Percentiles rank a stretch among this genome's conserved stretches.
Conservation (phyloP, 1,139 yeast genomes). For the Scheffersomyces cryptocercus region DNA sequence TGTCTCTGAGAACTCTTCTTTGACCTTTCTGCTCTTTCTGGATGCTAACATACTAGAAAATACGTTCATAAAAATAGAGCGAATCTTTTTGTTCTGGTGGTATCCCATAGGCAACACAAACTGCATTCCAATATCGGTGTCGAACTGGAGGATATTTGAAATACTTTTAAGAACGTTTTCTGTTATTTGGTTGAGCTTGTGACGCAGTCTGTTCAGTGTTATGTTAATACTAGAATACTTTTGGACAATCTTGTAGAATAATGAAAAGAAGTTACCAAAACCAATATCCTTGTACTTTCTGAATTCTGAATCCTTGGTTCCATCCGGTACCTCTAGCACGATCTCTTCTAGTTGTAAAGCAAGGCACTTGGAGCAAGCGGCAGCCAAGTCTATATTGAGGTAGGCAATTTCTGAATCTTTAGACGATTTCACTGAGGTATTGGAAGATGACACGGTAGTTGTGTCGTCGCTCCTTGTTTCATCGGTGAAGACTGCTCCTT, state of each 20-base stretch:
- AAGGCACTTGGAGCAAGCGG: slow-evolving; percentile 63
- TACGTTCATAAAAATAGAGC: slow-evolving; percentile 75
- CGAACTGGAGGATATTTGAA: slow-evolving; percentile 68
- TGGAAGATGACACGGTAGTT: neutral
- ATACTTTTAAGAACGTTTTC: slow-evolving; percentile 70
- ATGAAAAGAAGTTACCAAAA: slow-evolving; percentile 71
- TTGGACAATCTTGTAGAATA: slow-evolving; percentile 71
- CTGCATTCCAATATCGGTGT: slow-evolving; percentile 76
- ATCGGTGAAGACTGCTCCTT: slow-evolving; percentile 45
- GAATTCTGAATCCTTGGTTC: slow-evolving; percentile 56
- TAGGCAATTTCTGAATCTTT: slow-evolving; percentile 50
- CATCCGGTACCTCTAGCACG: slow-evolving; percentile 64
- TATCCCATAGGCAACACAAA: slow-evolving; percentile 79
- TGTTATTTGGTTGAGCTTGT: slow-evolving; percentile 57
- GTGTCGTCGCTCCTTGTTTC: neutral
- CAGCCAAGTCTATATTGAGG: slow-evolving; percentile 63
- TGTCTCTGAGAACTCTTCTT: slow-evolving; percentile 30
- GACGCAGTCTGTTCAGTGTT: slow-evolving; percentile 34
- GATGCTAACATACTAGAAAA: slow-evolving; percentile 64
- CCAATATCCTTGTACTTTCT: slow-evolving; percentile 60
- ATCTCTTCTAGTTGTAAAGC: slow-evolving; percentile 55
- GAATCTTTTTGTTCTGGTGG: slow-evolving; percentile 62
- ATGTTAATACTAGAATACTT: slow-evolving; percentile 43
- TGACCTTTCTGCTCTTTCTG: slow-evolving; percentile 26
- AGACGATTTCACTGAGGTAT: slow-evolving; percentile 3